A percentile compares a stretch with the other conserved stretches of the same genome.
phyloP scores from a whole-genome alignment of 345 rosid genomes.

The Lenwebbia sp. region DNA sequence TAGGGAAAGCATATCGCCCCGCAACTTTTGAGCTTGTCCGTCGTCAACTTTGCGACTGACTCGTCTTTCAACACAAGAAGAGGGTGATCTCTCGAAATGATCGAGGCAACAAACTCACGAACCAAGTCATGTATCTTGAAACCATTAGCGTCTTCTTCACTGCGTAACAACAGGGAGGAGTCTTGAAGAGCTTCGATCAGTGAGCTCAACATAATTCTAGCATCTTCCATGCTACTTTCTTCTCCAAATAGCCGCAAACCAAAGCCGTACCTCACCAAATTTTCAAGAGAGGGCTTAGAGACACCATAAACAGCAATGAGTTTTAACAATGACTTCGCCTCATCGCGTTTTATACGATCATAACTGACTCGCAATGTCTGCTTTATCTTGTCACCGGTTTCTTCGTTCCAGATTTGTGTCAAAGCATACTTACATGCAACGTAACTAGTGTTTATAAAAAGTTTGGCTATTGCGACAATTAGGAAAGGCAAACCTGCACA shows the following conservation, averaged over 20 bases:
- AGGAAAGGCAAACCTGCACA: background rate
- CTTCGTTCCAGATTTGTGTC: no score
- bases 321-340: background rate
- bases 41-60: no score
- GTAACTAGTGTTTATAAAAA: rapidly evolving
- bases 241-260: background rate
- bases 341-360: background rate
- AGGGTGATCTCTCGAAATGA: no score
- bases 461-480: background rate
- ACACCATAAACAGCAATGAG: rapidly evolving
- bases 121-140: no score
- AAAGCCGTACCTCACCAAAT: rapidly evolving
- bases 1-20: no score
- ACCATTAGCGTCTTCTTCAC: no score
- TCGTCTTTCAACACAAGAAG: no score
- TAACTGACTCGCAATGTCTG: rapidly evolving
- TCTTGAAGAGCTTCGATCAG: rapidly evolving
- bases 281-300: background rate
- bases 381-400: no score
- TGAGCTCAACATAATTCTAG: rapidly evolving
- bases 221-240: rapidly evolving
- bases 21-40: no score
- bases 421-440: no score
- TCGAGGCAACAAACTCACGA: no score
- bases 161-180: background rate